These are phyloP conservation scores for Plenodomus lindquistii DNA, from an alignment of 2,329 filamentous ascomycete species.

Conservation along the genomic window DNA sequence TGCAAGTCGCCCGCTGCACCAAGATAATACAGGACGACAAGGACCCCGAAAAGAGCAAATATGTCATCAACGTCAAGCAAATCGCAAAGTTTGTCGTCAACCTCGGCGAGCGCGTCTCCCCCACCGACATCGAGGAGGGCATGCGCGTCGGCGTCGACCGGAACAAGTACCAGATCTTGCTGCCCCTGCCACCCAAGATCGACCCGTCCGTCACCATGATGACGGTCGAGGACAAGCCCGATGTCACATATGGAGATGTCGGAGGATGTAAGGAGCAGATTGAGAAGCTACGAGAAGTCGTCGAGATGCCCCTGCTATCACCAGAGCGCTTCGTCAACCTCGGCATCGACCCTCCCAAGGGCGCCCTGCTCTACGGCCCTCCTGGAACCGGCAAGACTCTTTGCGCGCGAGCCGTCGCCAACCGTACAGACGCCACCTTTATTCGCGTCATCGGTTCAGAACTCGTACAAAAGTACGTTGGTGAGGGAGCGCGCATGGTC, in stretches of 20 bases:
- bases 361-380: constrained; percentile 92
- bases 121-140: constrained; percentile 98
- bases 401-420: constrained; percentile 94
- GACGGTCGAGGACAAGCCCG: constrained; percentile 99
- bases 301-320: constrained; percentile 96
- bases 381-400: constrained; percentile 99
- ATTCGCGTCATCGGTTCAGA: constrained; percentile 98
- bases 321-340: constrained; percentile 97
- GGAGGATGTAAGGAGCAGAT: constrained; percentile 99
- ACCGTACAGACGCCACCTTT: constrained; percentile 97
- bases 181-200: constrained; percentile 96
- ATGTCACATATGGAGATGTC: constrained; percentile 98
- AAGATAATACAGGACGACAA: constrained; percentile 99
- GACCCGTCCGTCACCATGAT: constrained; percentile 99
- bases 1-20: constrained; percentile 96
- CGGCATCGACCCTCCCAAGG: constrained; percentile 98
- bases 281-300: constrained; percentile 96
- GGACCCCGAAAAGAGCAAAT: constrained; percentile 97
- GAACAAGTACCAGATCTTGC: constrained; percentile 98
- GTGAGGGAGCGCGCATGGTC: constrained; percentile 97
- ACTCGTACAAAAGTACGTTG: constrained; percentile 97
- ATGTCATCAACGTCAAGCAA: constrained; percentile 99
- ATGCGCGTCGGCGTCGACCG: constrained; percentile 98
- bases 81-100: constrained; percentile 99
- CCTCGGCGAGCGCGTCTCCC: constrained; percentile 92